Evolutionary conservation across 306 rosid species (phyloP), one percentile per base, ranked within the genome.

Genomic region (Prunus davidiana): DNA sequence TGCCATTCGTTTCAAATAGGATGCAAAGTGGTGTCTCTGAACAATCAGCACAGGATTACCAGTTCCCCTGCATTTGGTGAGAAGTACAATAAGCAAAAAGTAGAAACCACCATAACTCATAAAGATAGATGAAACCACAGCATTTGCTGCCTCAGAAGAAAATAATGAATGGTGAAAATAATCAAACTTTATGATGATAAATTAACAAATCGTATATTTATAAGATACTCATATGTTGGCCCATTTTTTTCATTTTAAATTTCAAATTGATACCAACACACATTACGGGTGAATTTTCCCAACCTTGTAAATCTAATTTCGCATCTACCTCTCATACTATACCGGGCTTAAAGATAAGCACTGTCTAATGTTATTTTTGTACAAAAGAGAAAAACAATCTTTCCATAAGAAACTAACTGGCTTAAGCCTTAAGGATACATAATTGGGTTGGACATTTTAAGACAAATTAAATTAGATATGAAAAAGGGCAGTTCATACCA

Each of bases 1-100:
- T 61, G 99, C 91, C 99, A 95, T 95, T 80, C 99, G 87, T 84
- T 95, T 95, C 81, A 95, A 86, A 73, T 95, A 84, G 77, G 99
- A 95, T 43, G 99, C 96, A 80, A 95, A 95, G 86, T 95, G 99
- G 85, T 91, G 90, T 72, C 99, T 89, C 83, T 92, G 99, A 83
- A 95, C 88, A 88, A 95, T 95, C 87, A 89, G 99, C 71, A 95
- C 99, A 32, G 93, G 86, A 34, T 86, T 45, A 47, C 98, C 97
- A 83, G 74, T 87, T 65, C 97, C 97, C 92, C 99, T 95, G 87
- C 75, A 81, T 80, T 64, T 66, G 41, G 75, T 38, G 38, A 73
- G n/a, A 57, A 45, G 27, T 32, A 19, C 27, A 56, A 60, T 76
- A 66, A 22, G 61, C 54, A 54, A 3, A 24, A 34, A 6, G 18